Base-by-base conservation (phyloP, 2,329 filamentous ascomycete genomes). In the Fusarium sp. region DNA sequence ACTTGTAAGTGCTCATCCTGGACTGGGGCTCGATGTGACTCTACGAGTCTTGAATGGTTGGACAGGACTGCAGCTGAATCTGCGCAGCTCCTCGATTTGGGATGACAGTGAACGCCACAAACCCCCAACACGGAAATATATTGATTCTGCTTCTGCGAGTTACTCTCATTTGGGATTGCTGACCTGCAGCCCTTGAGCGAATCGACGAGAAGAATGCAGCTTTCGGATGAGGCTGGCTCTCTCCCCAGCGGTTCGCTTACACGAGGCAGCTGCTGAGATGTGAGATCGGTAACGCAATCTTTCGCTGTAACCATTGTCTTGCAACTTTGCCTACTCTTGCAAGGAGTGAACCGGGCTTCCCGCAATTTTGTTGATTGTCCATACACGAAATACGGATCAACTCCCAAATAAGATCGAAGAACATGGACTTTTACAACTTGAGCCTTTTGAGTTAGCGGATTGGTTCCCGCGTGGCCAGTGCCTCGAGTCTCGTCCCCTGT, bases 381-480 rank as follows among this genome's bases (percentile, higher is more conserved):
- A 39, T 27, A 27, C 23, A 54, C 14, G 10, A 29, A n/a, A 23
- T 51, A 29, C 37, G 69, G 56, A 63, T 45, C 45, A 63, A 61
- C 49, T 74, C 52, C 70, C 56, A 58, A 70, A 46, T 39, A 59
- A 49, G 61, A 59, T 49, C 51, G 33, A 58, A 67, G 49, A 41
- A 60, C 41, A 42, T 56, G 55, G 51, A 69, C 62, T 66, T 72
- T 25, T 54, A 63, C 44, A 55, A 49, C 55, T 65, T 37, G 60
- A 27, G 60, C 63, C 58, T 52, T 63, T 75, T 27, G 44, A 64
- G 73, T 64, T 76, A 71, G 61, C 58, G 48, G 71, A 60, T 21
- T 73, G 63, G 61, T 35, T 77, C 73, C 75, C 75, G 75, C 63
- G 58, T 76, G 72, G 75, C 62, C 72, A 69, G 62, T 77, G 72